These are phyloP conservation scores for Phytophthora ohioensis DNA, from an alignment of 352 stramenopile genomes.

Conservation along the genomic window DNA sequence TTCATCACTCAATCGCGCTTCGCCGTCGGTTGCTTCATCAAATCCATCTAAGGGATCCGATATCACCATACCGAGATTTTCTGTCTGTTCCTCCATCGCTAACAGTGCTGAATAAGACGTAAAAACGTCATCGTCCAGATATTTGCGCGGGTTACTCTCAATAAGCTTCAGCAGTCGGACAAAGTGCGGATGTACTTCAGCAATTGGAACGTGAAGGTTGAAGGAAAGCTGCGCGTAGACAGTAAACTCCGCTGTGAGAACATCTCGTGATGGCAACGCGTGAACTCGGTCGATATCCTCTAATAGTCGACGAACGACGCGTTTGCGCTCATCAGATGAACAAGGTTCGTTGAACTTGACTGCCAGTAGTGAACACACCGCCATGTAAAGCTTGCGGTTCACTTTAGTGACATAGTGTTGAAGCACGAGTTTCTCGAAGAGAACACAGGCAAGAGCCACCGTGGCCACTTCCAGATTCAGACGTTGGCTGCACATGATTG, in stretches of 20 bases:
- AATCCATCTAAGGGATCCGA: conserved; percentile 43
- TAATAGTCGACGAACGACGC: conserved; percentile 71
- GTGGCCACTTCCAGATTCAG: conserved; percentile 94
- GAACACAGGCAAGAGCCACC: conserved; percentile 94
- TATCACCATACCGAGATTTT: conserved; percentile 37
- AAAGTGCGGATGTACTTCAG: conserved; percentile 89
- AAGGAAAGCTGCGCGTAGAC: conserved; percentile 93
- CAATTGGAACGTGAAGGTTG: conserved; percentile 83
- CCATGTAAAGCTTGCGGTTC: conserved; percentile 97
- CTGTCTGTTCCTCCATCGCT: conserved; percentile 73
- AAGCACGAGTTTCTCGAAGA: conserved; percentile 97
- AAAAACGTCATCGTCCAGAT: conserved; percentile 89
- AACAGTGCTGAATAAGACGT: conserved; percentile 75
- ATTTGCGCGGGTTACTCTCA: conserved; percentile 91
- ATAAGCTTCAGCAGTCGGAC: conserved; percentile 84
- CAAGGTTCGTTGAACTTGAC: conserved; percentile 94
- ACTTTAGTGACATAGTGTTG: conserved; percentile 95
- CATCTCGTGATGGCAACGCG: conserved; percentile 81
- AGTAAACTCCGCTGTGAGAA: conserved; percentile 91
- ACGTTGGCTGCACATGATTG: conserved; percentile 76
- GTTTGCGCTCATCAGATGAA: conserved; percentile 69
- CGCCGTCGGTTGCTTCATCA: conserved; percentile 74
- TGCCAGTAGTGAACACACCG: conserved; percentile 94
- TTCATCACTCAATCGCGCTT: conserved; percentile 77
- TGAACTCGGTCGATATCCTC: conserved; percentile 84